A percentile compares a stretch with the other conserved stretches of the same genome.
Conservation (phyloP, 164 flowering plant genomes). For the Aristolochia contorta region DNA sequence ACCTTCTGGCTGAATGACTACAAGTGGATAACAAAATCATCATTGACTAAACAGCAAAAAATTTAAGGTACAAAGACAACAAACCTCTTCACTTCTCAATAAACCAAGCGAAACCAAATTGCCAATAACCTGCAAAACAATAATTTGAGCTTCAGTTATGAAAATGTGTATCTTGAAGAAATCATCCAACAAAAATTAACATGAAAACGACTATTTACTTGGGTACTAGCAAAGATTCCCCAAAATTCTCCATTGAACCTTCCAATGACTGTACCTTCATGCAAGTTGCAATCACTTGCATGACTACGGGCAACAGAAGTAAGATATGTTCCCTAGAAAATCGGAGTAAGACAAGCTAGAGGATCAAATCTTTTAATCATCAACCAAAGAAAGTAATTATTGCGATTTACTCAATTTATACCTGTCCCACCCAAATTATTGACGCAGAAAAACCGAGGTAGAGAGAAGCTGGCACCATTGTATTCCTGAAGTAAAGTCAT, state of each 20-base stretch:
- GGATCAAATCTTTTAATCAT: not conserved
- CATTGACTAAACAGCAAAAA: no score
- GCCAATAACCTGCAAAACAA: conserved; percentile 65
- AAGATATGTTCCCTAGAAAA: conserved; percentile 80
- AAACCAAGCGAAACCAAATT: conserved; percentile 69
- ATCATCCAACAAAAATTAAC: no score
- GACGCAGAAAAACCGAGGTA: conserved; percentile 94
- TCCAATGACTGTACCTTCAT: conserved; percentile 85
- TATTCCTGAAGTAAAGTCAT: conserved; percentile 42
- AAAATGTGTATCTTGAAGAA: no score
- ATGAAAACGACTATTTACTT: conserved; percentile 32
- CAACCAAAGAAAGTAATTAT: not conserved
- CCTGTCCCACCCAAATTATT: conserved; percentile 97
- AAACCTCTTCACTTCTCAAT: conserved; percentile 52
- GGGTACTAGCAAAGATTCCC: conserved; percentile 80
- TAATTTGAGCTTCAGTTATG: not conserved
- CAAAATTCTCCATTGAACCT: conserved; percentile 90
- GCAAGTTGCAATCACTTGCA: conserved; percentile 49
- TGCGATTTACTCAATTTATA: conserved; percentile 5
- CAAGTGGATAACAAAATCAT: no score
- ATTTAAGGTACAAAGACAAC: conserved; percentile 12
- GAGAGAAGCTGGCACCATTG: conserved; percentile 84
- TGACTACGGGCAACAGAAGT: conserved; percentile 76
- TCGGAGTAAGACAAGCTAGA: conserved; percentile 4
- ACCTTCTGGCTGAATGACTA: not conserved